Base-by-base conservation (phyloP, 2,329 filamentous ascomycete genomes). In the Fusarium stilboides region DNA sequence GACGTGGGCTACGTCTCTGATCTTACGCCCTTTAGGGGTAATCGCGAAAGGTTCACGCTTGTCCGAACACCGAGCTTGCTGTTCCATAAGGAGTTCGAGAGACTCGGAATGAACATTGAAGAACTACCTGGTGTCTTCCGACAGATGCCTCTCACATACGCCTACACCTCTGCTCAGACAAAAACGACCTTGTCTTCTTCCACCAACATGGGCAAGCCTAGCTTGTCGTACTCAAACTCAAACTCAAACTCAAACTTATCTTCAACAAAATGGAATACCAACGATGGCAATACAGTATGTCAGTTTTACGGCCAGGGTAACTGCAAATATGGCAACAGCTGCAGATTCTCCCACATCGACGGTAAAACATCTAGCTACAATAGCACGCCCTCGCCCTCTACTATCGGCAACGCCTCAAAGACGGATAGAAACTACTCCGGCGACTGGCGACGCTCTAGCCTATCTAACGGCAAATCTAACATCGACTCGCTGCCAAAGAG, bases 71-170 rank as follows among this genome's bases (percentile, higher is more conserved):
- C 77, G 1, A 82, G 81, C n/a, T 76, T 84, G 24, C 78, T 78
- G 4, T 86, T 87, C 64, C 84, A 86, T 65, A 76, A 79, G 3
- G 84, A 89, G 61, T 90, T 88, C 59, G 77, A 80, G 44, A 83
- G 80, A 42, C 81, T 89, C 22, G 82, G 80, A 20, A 77, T 90
- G 61, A 80, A 80, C 8, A 75, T 87, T 22, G 83, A 84, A 36
- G 83, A 88, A 57, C 77, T 89, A 12, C 82, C 82, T 1, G 80
- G 81, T 1, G 80, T 89, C 17, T 90, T 90, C 68, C 82, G 84
- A 59, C 79, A 76, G n/a, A 74, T 74, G 2, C 75, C 79, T 17
- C 68, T 84, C n/a, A 66, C 72, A 9, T 33, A 58, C 19, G 43
- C 57, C 9, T 55, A 57, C 19, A 33, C 49, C 9, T 24, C 55